Evolutionary conservation across 1,284 basidiomycete species (phyloP), one percentile per base, ranked within the genome.

Genomic region (Inonotus obliquus): DNA sequence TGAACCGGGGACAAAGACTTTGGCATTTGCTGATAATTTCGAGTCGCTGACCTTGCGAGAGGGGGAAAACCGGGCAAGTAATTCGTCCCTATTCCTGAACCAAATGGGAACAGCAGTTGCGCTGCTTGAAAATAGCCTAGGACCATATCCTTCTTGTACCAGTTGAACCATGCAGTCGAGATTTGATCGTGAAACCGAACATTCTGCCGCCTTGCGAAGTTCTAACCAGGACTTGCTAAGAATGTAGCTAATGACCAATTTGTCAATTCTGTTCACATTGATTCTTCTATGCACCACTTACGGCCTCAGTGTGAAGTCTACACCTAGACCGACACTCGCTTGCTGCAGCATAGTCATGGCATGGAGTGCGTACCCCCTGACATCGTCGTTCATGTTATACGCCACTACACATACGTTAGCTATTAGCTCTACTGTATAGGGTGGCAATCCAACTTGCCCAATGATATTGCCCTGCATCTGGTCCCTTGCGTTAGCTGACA

Each of bases 91-190:
- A 11, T 29, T 23, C 35, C 17, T 35, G 54, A 62, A 52, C n/a
- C n/a, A n/a, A n/a, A n/a, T n/a, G 32, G 19, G 25, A 9, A 57
- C 7, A 32, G 52, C 29, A 7, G 17, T 37, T 19, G 51, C 27
- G 10, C 21, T 5, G 32, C 27, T 44, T 21, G 11, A 10, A 27
- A 44, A n/a, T 27, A 13, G 29, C n/a, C 19, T 48, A 6, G 10
- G n/a, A 0, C n/a, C 51, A 4, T 19, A 6, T 55, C 44, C 47
- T 23, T 53, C 37, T 6, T 53, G 27, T 6, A 57, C 14, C 21
- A 62, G 47, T 21, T 62, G 60, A 11, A 62, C 32, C 45, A 62
- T 58, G 19, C 39, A 47, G 38, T 62, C 60, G 14, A 62, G 47
- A 14, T 41, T 41, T 4, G 54, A 41, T 1, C 4, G 23, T 6